phyloP scores from a whole-genome alignment of 2,329 filamentous ascomycete genomes.

The Furcasterigmium sp. region DNA sequence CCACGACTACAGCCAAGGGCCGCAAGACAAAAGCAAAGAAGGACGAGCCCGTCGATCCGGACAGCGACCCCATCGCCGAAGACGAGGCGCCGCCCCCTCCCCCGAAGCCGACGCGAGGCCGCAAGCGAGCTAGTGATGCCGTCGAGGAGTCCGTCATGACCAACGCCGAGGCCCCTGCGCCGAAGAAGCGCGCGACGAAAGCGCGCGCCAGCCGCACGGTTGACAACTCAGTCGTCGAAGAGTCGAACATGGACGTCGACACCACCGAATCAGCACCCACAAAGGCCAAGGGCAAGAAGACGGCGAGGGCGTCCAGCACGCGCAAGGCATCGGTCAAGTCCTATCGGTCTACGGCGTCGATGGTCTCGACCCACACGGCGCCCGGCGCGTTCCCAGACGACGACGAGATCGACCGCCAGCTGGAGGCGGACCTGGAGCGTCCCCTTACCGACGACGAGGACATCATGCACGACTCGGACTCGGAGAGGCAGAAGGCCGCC shows the following conservation, averaged over 20 bases:
- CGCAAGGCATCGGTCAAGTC: conserved; percentile 19
- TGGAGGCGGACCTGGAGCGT: conserved; percentile 60
- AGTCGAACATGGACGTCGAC: conserved; percentile 31
- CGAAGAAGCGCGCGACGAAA: conserved; percentile 55
- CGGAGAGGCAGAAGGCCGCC: conserved; percentile 31
- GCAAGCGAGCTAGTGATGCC: conserved; percentile 59
- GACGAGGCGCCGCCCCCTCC: conserved; percentile 27
- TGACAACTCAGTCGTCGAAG: conserved; percentile 31
- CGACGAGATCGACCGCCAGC: conserved; percentile 59
- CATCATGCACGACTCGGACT: conserved; percentile 39
- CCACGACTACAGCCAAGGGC: conserved; percentile 38
- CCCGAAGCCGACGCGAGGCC: conserved; percentile 42
- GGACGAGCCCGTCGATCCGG: conserved; percentile 44
- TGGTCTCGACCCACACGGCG: conserved; percentile 27
- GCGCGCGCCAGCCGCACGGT: conserved; percentile 40
- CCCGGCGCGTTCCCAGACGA: conserved; percentile 48
- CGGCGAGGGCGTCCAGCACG: conserved; percentile 36
- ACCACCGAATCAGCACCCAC: conserved; percentile 23
- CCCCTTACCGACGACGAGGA: conserved; percentile 50
- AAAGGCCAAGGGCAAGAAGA: conserved; percentile 31
- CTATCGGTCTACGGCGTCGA: conserved; percentile 38
- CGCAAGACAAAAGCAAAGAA: conserved; percentile 52
- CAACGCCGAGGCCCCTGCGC: conserved; percentile 39
- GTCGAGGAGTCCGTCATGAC: conserved; percentile 42
- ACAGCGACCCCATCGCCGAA: conserved; percentile 17